phyloP scores from a whole-genome alignment of 139 green algal genomes.

The Monoraphidium neglectum region DNA sequence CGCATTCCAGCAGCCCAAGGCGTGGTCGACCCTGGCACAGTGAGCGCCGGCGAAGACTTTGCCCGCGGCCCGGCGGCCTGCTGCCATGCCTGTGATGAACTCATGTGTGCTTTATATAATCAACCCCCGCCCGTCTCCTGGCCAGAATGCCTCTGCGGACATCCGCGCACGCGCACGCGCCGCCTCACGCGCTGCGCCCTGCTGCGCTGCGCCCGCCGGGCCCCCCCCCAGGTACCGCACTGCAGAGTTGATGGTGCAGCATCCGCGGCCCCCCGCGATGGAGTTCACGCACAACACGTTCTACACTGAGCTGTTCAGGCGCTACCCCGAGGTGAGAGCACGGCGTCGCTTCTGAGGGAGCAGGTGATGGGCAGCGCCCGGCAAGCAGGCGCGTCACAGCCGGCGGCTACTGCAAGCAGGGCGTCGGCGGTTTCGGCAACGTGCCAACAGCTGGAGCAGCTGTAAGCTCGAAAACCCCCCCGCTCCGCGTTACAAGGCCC shows the following conservation, averaged over 20 bases:
- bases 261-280: too few species aligned
- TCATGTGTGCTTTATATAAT: neutral
- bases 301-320: neutral
- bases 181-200: constrained; percentile 5
- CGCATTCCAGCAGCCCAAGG: constrained; percentile 13
- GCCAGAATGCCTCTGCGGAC: neutral
- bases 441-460: too few species aligned
- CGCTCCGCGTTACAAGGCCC: neutral
- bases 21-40: constrained; percentile 20
- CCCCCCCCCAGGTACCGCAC: too few species aligned
- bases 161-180: neutral
- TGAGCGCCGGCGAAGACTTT: neutral
- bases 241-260: too few species aligned
- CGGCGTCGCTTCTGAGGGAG: neutral
- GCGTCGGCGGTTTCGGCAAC: too few species aligned
- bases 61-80: neutral
- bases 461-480: too few species aligned
- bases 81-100: neutral
- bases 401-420: too few species aligned
- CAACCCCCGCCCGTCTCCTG: neutral
- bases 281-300: too few species aligned
- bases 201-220: neutral
- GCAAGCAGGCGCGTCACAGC: too few species aligned
- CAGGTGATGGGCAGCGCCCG: neutral
- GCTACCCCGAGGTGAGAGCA: neutral